phyloP scores from a whole-genome alignment of 2,329 filamentous ascomycete genomes.

The Penicillium sp. region DNA sequence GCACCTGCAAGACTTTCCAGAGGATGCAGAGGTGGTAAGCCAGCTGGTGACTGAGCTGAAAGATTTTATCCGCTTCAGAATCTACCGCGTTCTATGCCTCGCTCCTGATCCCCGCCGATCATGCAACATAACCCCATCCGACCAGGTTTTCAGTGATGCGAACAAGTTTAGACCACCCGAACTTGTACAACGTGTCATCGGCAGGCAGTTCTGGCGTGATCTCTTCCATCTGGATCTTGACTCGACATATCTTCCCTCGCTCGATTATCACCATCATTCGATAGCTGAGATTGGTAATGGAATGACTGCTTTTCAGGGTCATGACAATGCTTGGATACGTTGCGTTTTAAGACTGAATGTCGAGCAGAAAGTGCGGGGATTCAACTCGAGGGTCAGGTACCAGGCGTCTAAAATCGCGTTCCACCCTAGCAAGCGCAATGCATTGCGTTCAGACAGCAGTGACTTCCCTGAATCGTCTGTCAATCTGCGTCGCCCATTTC shows the following conservation, averaged over 20 bases:
- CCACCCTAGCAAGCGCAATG: neutral
- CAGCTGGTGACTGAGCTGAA: constrained; percentile 34
- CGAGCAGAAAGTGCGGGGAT: neutral
- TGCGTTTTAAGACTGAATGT: neutral
- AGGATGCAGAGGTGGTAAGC: constrained; percentile 21
- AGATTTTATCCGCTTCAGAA: constrained; percentile 36
- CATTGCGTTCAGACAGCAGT: neutral
- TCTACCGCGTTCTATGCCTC: constrained; percentile 27
- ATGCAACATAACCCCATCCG: neutral
- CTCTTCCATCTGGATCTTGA: constrained; percentile 2
- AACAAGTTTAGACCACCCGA: neutral
- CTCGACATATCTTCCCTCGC: neutral
- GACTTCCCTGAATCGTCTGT: neutral
- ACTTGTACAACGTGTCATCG: constrained; percentile 22
- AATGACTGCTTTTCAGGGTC: constrained; percentile 16
- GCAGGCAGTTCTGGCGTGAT: constrained; percentile 16
- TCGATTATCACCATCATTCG: neutral
- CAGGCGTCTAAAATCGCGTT: neutral
- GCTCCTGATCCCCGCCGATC: constrained; percentile 7
- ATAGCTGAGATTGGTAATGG: constrained; percentile 21
- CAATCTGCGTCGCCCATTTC: neutral
- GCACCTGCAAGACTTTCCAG: constrained; percentile 19
- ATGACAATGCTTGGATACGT: constrained; percentile 14
- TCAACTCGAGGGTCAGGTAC: constrained; percentile 7
- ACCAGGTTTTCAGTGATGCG: neutral